Conservation (phyloP, 1,139 yeast genomes). For the Cylindricascospora bacillispora region DNA sequence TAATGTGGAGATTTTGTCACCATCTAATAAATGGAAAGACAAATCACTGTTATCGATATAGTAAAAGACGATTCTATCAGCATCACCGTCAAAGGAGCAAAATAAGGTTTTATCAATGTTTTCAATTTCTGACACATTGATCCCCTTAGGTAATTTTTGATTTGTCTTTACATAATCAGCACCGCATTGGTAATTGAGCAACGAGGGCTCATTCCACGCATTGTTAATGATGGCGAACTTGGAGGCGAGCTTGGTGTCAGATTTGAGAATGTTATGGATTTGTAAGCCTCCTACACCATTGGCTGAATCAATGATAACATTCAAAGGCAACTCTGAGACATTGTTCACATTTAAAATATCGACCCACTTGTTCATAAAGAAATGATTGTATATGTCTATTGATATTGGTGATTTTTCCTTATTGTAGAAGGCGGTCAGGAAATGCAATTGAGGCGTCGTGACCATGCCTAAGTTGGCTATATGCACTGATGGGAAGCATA, state of each 20-base stretch:
- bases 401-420: constrained; percentile 25
- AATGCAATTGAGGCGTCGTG: constrained; percentile 94
- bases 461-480: constrained; percentile 49
- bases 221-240: constrained; percentile 45
- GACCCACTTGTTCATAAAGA: constrained; percentile 40
- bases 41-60: constrained; percentile 35
- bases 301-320: constrained; percentile 70
- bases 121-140: constrained; percentile 17
- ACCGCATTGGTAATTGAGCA: constrained; percentile 73
- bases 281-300: constrained; percentile 94
- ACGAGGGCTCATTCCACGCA: constrained; percentile 39
- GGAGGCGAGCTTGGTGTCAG: constrained; percentile 31
- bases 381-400: constrained; percentile 60
- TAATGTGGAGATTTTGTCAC: constrained; percentile 85
- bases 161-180: constrained; percentile 92
- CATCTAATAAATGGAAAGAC: constrained; percentile 66
- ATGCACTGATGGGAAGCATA: constrained; percentile 31
- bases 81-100: constrained; percentile 94
- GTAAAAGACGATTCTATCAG: constrained; percentile 86
- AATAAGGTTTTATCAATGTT: constrained; percentile 36
- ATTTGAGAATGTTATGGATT: constrained; percentile 35
- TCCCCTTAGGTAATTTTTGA: constrained; percentile 61
- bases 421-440: constrained; percentile 62
- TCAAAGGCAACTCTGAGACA: constrained; percentile 5
- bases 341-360: constrained; percentile 23